These are phyloP conservation scores for Trametes hirsuta DNA, from an alignment of 1,284 basidiomycete species.

Conservation along the genomic window DNA sequence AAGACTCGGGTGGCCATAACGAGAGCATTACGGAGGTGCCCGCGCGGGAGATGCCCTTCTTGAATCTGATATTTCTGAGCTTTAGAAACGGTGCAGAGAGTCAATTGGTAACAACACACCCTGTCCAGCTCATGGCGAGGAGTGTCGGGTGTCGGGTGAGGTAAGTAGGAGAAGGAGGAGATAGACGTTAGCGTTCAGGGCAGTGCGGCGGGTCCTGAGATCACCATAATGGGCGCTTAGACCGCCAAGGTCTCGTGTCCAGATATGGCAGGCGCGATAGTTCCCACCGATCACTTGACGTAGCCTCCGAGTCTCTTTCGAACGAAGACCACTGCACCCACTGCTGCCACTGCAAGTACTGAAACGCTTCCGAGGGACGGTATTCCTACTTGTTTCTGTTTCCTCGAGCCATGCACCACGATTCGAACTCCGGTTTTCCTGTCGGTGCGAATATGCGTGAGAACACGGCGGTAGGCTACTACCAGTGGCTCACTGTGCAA, in stretches of 20 bases:
- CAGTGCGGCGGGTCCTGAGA: constrained; percentile 1
- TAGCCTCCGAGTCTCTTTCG: not conserved
- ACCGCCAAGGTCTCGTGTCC: constrained; percentile 1
- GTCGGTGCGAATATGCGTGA: no score
- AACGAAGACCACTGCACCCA: no score
- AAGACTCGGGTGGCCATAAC: not conserved
- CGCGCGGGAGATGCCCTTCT: constrained; percentile 26
- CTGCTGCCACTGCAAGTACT: no score
- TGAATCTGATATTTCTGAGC: constrained; percentile 12
- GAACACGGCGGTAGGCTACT: no score
- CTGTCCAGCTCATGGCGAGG: constrained; percentile 24
- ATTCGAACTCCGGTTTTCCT: no score
- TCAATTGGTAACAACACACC: constrained; percentile 1
- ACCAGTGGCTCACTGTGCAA: no score
- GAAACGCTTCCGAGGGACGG: no score
- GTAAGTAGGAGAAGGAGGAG: not conserved
- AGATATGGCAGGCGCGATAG: constrained; percentile 7
- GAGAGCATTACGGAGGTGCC: constrained; percentile 21
- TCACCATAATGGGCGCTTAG: constrained; percentile 91
- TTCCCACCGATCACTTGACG: not conserved
- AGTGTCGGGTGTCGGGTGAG: constrained; percentile 1
- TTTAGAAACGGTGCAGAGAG: not conserved
- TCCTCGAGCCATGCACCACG: no score
- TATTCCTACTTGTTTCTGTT: no score
- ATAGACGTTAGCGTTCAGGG: not conserved